Base-by-base conservation (phyloP, 768 basidiomycete genomes). In the Trametes elegans region DNA sequence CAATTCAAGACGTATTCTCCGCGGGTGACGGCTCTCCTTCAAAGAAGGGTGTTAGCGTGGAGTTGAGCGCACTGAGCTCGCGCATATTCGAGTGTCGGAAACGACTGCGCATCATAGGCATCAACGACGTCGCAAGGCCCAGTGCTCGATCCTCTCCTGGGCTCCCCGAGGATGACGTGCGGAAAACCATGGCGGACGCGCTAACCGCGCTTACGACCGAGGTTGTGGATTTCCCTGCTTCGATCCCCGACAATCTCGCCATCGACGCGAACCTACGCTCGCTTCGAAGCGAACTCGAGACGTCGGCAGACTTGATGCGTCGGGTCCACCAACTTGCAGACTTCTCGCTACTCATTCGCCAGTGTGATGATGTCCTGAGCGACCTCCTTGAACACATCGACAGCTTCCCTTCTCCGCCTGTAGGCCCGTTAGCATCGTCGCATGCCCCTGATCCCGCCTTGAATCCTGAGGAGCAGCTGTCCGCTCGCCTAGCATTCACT, bases 341-440 rank as follows among this genome's bases (percentile, higher is more conserved):
- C n/a, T 71, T 93, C 43, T 69, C 75, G 5, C 70, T 75, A 19
- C 64, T 73, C 31, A 67, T 87, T 8, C 74, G 75, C 24, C 65
- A 67, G 18, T 91, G 89, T 61, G 92, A 95, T 66, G 72, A 76
- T n/a, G 81, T 84, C 19, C 74, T 93, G 39, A 94, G 92, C 62
- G 90, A 93, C 67, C 75, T 94, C 5, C 73, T 95, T 41, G 89
- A 93, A 63, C 89, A 93, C 63, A 77, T 93, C 49, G 92, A 95
- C 66, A 90, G 87, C 62, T 93, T 84, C 64, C 91, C 92, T 8
- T 77, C 81, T 3, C 67, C 74, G 28, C 85, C 85, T 5, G 66
- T 74, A 24, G 75, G 78, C 5, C 69, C 78, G 2, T 66, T 85
- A 28, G 75, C 81, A 4, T 83, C 83, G 21, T 70, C 74, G 14